Evolutionary conservation across 2,329 filamentous ascomycete genomes (phyloP), one percentile per base, ranked within the genome.

Genomic region (Hortaea werneckii): DNA sequence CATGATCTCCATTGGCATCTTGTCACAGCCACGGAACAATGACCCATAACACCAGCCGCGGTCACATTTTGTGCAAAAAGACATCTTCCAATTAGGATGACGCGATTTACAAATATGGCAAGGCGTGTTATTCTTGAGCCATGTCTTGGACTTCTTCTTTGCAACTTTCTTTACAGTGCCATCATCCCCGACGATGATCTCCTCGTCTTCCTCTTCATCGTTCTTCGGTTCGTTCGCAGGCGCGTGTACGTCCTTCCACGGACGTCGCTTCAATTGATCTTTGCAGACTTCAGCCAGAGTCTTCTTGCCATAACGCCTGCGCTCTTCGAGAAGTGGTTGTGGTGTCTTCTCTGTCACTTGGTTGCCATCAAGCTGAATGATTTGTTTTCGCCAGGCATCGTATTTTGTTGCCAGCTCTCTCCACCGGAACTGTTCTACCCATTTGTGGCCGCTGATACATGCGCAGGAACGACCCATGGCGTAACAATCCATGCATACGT

Each of bases 401-500:
- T 96, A 88, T 48, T 85, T 83, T 42, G 80, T 72, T 0, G 80
- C 73, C 8, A 98, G 72, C 10, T 88, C 80, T 37, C 79, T 75
- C 89, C 89, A 96, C 9, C 78, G 71, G 76, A 89, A 95, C 62
- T 96, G 92, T 62, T 98, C 89, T 42, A 87, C 87, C 89, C 90
- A 98, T 50, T 78, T 80, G 8, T 95, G 76, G 8, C 80, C 81
- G 3, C 89, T 94, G 42, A 94, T 77, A 59, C 92, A 98, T 3
- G 78, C 79, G 62, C 92, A 98, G 40, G 89, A 95, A 43, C 92
- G 80, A 20, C 92, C 92, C 85, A 96, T 94, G n/a, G 82, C 85
- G 60, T 94, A 98, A 61, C 92, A 98, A 56, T 98, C 92, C 85
- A 98, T 89, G 60, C 92, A 98, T 20, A 98, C 76, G 63, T 98